phyloP scores from a whole-genome alignment of 495 filamentous ascomycete genomes.

The Aspergillus egyptiacus region DNA sequence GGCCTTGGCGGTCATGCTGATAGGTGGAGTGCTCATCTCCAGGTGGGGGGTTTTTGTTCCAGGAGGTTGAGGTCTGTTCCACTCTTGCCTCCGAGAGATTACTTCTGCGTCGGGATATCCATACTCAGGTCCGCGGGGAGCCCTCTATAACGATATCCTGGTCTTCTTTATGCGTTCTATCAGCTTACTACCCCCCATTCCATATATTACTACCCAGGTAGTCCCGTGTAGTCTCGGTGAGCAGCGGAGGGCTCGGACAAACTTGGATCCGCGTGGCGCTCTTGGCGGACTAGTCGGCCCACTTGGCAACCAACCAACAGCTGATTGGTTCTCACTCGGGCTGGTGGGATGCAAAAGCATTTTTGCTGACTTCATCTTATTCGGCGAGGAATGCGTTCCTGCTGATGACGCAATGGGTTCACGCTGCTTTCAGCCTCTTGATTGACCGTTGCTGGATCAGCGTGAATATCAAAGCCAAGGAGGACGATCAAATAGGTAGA shows the following conservation, averaged over 20 bases:
- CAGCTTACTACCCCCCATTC: too few relatives aligned
- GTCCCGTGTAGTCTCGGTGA: too few relatives aligned
- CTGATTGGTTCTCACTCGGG: slow-evolving; percentile 4
- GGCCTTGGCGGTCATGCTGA: slow-evolving; percentile 1
- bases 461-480: not conserved
- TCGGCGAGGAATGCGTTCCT: not conserved
- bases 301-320: not conserved
- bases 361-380: slow-evolving; percentile 4
- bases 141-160: too few relatives aligned
- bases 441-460: slow-evolving; percentile 1
- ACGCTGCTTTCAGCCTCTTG: not conserved
- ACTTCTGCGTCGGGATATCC: too few relatives aligned
- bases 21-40: slow-evolving; percentile 10
- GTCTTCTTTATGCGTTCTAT: too few relatives aligned
- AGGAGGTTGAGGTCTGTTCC: too few relatives aligned
- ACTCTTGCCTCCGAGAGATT: too few relatives aligned
- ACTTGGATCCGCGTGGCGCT: slow-evolving; percentile 7
- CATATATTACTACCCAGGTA: too few relatives aligned
- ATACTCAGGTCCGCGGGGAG: too few relatives aligned
- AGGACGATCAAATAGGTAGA: slow-evolving; percentile 12
- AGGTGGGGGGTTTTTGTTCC: too few relatives aligned
- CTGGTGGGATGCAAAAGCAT: slow-evolving; percentile 1
- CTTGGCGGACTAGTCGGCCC: not conserved
- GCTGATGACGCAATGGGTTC: slow-evolving; percentile 1
- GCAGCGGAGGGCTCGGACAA: not conserved